Conservation (phyloP, 1,284 basidiomycete genomes). For the Ustilago curta region DNA sequence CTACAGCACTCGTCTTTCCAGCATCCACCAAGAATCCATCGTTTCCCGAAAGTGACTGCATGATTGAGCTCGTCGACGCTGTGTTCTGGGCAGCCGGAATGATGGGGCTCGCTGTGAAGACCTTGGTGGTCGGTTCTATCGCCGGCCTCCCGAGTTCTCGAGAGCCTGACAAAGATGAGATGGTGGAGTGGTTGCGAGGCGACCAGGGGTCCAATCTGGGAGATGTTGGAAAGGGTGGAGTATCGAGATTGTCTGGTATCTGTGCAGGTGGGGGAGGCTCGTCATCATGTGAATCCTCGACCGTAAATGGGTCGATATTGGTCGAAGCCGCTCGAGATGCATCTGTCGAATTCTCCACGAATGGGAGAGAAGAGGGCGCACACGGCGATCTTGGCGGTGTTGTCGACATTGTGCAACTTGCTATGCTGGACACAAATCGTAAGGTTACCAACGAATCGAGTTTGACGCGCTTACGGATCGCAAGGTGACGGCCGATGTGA, state of each 20-base stretch:
- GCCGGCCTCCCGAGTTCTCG: conserved; percentile 36
- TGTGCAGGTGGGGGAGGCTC: background rate
- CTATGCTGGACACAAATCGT: too few relatives aligned
- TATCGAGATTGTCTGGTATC: conserved; percentile 14
- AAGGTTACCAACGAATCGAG: background rate
- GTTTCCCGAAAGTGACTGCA: background rate
- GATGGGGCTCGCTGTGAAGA: conserved; percentile 10
- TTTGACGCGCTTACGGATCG: conserved; percentile 5
- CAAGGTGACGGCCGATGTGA: background rate
- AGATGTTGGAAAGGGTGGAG: conserved; percentile 40
- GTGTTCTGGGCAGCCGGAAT: background rate
- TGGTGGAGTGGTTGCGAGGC: conserved; percentile 46
- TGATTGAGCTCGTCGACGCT: conserved; percentile 1
- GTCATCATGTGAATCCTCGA: conserved; percentile 8
- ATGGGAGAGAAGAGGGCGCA: background rate
- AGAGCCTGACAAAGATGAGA: conserved; percentile 42
- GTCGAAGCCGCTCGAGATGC: background rate
- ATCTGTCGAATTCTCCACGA: background rate
- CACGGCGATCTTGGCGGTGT: background rate
- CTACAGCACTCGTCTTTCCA: background rate
- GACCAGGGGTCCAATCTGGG: conserved; percentile 42
- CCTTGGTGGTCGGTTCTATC: conserved; percentile 30
- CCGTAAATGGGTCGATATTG: conserved; percentile 8
- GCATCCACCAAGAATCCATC: background rate
- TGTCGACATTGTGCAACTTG: conserved; percentile 12